Base-by-base conservation (phyloP, 2,329 filamentous ascomycete species). In the Cladosporium halotolerans region DNA sequence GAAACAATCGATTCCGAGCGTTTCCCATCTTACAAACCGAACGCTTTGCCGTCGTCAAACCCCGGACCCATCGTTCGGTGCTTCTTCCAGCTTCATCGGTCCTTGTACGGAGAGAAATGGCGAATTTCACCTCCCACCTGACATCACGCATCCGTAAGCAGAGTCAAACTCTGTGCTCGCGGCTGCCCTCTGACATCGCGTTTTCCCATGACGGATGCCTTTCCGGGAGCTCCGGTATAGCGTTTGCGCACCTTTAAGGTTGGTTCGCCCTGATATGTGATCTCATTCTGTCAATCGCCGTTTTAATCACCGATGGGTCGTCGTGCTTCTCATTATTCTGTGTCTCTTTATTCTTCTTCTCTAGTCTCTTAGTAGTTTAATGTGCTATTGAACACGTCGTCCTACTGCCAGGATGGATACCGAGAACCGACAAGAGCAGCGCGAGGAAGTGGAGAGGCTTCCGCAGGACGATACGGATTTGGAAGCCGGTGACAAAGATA, bases 381-480 rank as follows among this genome's bases (percentile, higher is more conserved):
- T 28, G 23, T 28, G 23, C 23, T 28, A 28, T 28, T 7, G 23
- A 28, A 28, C 23, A 28, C 23, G 34, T 13, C 34, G 34, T 13
- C 9, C n/a, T 18, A 42, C 16, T 9, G 9, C 2, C 40, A 28
- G 19, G 6, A 51, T 51, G 43, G 18, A 36, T 23, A n/a, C 43
- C 4, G 38, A 47, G 3, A 2, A 28, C 19, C 4, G 18, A 4
- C 14, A 47, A 16, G 43, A 19, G 5, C n/a, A 14, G 7, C 36
- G 36, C 18, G 54, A 58, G 39, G 56, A 58, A 18, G 52, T 42
- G n/a, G 56, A 56, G 45, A 52, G 50, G 16, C 33, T 46, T 10
- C 31, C 28, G 10, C 45, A 32, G 9, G 56, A 56, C 11, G 48
- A 51, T 16, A 43, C 32, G n/a, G 40, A 51, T 28, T 16, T 44